Percentiles rank a stretch among this genome's conserved stretches.
phyloP scores from a whole-genome alignment of 2,329 filamentous ascomycete species.

The Trichophyton rubrum region DNA sequence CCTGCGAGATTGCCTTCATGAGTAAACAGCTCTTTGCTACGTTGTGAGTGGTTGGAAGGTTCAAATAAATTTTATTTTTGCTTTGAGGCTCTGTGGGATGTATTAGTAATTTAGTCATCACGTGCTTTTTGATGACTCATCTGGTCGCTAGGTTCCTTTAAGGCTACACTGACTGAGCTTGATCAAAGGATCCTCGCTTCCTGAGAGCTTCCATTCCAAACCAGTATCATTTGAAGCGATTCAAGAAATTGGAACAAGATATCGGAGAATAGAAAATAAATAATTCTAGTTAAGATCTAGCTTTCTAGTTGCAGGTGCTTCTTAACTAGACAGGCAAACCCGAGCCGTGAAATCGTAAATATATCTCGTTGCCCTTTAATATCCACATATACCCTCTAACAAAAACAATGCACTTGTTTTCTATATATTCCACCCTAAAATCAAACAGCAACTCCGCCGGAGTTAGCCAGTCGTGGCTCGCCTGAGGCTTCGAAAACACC shows the following conservation, averaged over 20 bases:
- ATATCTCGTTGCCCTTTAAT: background rate
- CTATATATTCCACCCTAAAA: background rate
- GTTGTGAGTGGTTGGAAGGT: too few species aligned
- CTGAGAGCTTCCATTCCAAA: too few species aligned
- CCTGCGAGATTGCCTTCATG: too few species aligned
- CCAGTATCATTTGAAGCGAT: too few species aligned
- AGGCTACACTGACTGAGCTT: too few species aligned
- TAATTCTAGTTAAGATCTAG: background rate
- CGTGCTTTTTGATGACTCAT: too few species aligned
- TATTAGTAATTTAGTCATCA: too few species aligned
- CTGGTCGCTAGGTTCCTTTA: too few species aligned
- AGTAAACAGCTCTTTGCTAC: too few species aligned
- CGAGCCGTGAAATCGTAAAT: background rate
- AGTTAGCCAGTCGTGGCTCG: conserved; percentile 62
- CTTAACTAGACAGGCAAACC: background rate
- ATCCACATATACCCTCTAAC: background rate
- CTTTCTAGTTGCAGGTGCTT: background rate
- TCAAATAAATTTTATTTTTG: too few species aligned
- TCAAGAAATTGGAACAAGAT: background rate
- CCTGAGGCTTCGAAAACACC: conserved; percentile 66
- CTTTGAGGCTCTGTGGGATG: too few species aligned
- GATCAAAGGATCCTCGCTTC: too few species aligned
- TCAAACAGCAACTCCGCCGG: conserved; percentile 47
- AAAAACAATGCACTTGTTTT: background rate
- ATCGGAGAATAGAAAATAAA: background rate